Conservation (phyloP, 257 asterid genomes). For the Solanum rostratum region DNA sequence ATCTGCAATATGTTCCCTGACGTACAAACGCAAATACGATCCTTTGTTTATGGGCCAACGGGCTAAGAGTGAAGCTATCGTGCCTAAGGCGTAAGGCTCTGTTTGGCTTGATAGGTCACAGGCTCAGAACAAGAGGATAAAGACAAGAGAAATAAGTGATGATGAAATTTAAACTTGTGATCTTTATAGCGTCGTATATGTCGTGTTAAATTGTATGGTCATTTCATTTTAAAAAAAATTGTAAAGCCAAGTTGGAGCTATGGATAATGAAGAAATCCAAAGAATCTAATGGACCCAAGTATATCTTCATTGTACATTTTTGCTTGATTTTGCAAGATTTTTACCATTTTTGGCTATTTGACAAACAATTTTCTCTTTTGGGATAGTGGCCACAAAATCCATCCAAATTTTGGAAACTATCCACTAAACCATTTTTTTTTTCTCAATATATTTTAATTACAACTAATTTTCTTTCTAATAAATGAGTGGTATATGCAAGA, state of each 20-base stretch:
- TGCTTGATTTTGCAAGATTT: constrained; percentile 6
- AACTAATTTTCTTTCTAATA: not conserved
- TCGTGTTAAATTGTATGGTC: not conserved
- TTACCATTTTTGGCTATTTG: not conserved
- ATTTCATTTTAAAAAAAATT: not conserved
- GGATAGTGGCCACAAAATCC: not conserved
- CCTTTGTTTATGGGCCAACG: too few species aligned
- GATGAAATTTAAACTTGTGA: not conserved
- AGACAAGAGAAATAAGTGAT: too few species aligned
- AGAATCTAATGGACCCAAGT: not conserved
- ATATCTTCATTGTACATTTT: constrained; percentile 1
- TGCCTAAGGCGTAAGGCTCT: too few species aligned
- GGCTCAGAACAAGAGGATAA: too few species aligned
- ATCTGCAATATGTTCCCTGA: not conserved
- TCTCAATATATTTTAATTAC: not conserved
- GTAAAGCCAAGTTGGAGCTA: not conserved
- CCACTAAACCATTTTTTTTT: not conserved
- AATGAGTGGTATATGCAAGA: not conserved
- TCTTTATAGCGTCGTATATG: not conserved
- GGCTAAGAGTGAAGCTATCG: too few species aligned
- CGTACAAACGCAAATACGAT: not conserved
- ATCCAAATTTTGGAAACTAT: not conserved
- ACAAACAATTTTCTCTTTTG: not conserved
- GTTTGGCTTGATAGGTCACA: too few species aligned
- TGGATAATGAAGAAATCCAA: not conserved